Conservation (phyloP, 345 rosid species). For the Citrus australasica region DNA sequence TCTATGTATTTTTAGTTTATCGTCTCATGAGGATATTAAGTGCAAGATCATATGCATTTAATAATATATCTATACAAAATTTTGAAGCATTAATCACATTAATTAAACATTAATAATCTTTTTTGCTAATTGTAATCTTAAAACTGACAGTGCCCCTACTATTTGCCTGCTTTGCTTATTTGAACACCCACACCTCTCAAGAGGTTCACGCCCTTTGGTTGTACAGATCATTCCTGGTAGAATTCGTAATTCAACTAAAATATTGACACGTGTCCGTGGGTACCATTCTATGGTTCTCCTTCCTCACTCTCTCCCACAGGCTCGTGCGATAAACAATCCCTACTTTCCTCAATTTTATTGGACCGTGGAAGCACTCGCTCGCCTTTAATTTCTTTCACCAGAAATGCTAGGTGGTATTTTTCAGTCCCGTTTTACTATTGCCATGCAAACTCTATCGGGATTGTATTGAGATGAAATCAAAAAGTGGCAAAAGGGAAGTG, state of each 20-base stretch:
- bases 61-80: background rate
- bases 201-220: constrained; percentile 19
- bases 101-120: background rate
- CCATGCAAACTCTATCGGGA: background rate
- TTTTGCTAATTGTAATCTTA: too few species aligned
- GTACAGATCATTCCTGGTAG: constrained; percentile 28
- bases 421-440: constrained; percentile 2
- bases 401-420: background rate
- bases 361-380: background rate
- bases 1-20: too few species aligned
- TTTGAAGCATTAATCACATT: background rate
- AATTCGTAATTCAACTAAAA: constrained; percentile 24
- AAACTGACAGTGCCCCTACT: constrained; percentile 24
- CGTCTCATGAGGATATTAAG: too few species aligned
- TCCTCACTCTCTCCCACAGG: background rate
- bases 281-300: background rate
- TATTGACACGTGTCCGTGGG: constrained; percentile 32
- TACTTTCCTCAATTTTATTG: too few species aligned
- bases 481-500: background rate
- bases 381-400: background rate
- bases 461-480: background rate
- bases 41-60: background rate
- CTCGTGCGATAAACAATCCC: background rate
- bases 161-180: constrained; percentile 29
- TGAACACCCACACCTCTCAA: constrained; percentile 18